phyloP scores from a whole-genome alignment of 192 early-diverging fungal genomes.

The Coemansia reversa region DNA sequence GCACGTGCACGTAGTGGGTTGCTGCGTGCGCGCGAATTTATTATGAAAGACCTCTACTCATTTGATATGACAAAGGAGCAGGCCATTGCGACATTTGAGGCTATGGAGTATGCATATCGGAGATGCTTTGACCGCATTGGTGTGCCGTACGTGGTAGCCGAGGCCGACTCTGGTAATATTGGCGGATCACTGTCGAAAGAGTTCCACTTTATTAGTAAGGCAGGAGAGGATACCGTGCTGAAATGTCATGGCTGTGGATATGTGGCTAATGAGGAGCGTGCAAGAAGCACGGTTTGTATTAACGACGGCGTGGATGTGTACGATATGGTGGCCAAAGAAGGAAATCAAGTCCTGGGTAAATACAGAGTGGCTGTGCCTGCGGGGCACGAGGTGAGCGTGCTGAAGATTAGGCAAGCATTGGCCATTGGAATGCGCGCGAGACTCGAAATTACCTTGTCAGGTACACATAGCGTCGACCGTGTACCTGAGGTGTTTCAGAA shows the following conservation, averaged over 20 bases:
- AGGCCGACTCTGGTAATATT: constrained; percentile 91
- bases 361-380: constrained; percentile 18
- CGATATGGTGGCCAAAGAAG: background rate
- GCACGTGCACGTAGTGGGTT: constrained; percentile 79
- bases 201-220: constrained; percentile 75
- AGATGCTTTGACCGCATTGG: constrained; percentile 75
- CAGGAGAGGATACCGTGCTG: constrained; percentile 82
- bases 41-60: constrained; percentile 96
- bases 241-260: constrained; percentile 73
- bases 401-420: constrained; percentile 35
- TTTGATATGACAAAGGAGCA: constrained; percentile 72
- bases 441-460: background rate
- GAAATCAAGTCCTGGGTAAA: background rate
- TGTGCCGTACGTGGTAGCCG: constrained; percentile 78
- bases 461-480: background rate
- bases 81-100: constrained; percentile 74
- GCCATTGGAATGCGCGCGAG: background rate
- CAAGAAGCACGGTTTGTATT: constrained; percentile 23
- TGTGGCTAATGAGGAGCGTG: constrained; percentile 82
- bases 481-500: background rate
- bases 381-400: constrained; percentile 23
- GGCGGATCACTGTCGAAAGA: constrained; percentile 88
- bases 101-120: constrained; percentile 73
- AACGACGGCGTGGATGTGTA: constrained; percentile 8
- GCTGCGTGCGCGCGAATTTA: constrained; percentile 83